Base-by-base conservation (phyloP, 257 asterid genomes). In the Voacanga thouarsii region DNA sequence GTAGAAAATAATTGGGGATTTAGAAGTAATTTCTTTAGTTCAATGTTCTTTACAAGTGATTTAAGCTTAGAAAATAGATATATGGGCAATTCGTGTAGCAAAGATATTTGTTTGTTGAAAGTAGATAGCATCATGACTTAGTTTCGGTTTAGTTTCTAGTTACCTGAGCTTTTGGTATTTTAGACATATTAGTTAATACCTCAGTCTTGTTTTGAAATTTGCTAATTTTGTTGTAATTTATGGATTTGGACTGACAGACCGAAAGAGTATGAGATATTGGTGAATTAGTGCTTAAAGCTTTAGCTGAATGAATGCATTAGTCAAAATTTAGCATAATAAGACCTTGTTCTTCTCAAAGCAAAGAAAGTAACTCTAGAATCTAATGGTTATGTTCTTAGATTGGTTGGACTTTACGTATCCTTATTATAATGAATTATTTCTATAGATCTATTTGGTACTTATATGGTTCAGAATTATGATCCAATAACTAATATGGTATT, bases 341-440 rank as follows among this genome's bases (percentile, higher is more conserved):
- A 33, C 1, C 37, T 33, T 82, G 83, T 82, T 56, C 94, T 96
- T 87, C 90, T 92, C 49, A 89, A 82, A 81, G 89, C 99, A 24
- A 97, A 96, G 89, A 83, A 90, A 83, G 90, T 84, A 80, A 96
- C 83, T 60, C 81, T 92, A 83, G 98, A 96, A 72, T 86, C 90
- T 50, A 95, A 93, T 39, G 99, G 99, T 59, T 93, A 90, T 61
- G 96, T 92, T 53, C 87, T 93, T 82, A 90, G 99, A 92, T 86
- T 96, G 81, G 97, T 98, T 75, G 98, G 98, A 80, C 98, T 96
- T 70, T 96, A 93, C 85, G 93, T 96, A 96, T 96, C 99, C 98
- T 93, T 90, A 59, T 55, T 23, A 39, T 68, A 68, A 41, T 18
- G 18, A 68, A 68, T 18, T 41, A 19, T 15, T 12, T 67, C 53